A percentile compares a stretch with the other conserved stretches of the same genome.
These are phyloP conservation scores for Logfia minima DNA, from an alignment of 129 eudicot species.

Conservation along the genomic window DNA sequence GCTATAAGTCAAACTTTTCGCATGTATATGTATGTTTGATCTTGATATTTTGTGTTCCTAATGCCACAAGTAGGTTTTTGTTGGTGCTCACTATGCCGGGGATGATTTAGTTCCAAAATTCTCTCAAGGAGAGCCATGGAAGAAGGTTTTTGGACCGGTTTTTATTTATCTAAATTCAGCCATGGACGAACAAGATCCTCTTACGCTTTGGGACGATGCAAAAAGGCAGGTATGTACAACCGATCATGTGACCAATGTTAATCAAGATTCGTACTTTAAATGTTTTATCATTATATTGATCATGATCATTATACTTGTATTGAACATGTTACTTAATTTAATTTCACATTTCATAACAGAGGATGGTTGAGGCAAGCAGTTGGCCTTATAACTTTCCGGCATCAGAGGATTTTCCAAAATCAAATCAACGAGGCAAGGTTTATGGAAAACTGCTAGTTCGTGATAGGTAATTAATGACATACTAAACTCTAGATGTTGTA, in stretches of 20 bases:
- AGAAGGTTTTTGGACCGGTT: slow-evolving; percentile 88
- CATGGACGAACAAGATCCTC: slow-evolving; percentile 48
- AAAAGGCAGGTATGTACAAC: slow-evolving; percentile 53
- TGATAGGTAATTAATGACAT: slow-evolving; percentile 55
- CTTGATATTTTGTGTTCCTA: neutral
- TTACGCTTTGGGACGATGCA: slow-evolving; percentile 88
- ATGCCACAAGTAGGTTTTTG: slow-evolving; percentile 54
- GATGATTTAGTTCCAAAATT: slow-evolving; percentile 70
- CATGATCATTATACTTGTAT: neutral
- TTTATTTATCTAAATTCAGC: slow-evolving; percentile 71
- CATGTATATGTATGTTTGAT: neutral
- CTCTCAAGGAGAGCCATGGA: slow-evolving; percentile 83
- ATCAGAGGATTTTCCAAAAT: slow-evolving; percentile 68
- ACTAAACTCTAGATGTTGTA: neutral
- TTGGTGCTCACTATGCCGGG: slow-evolving; percentile 88
- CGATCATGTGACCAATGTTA: neutral
- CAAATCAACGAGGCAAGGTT: slow-evolving; percentile 66
- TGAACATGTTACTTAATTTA: neutral
- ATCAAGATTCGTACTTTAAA: neutral
- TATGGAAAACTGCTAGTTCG: slow-evolving; percentile 63
- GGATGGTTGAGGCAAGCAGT: slow-evolving; percentile 54
- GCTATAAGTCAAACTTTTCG: neutral
- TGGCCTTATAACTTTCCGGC: slow-evolving; percentile 90
- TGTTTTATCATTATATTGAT: neutral
- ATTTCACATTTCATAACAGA: slow-evolving; percentile 38